Percentiles rank a stretch among this genome's conserved stretches.
These are phyloP conservation scores for Rubroboletus satanas DNA, from an alignment of 768 basidiomycete species.

Conservation along the genomic window DNA sequence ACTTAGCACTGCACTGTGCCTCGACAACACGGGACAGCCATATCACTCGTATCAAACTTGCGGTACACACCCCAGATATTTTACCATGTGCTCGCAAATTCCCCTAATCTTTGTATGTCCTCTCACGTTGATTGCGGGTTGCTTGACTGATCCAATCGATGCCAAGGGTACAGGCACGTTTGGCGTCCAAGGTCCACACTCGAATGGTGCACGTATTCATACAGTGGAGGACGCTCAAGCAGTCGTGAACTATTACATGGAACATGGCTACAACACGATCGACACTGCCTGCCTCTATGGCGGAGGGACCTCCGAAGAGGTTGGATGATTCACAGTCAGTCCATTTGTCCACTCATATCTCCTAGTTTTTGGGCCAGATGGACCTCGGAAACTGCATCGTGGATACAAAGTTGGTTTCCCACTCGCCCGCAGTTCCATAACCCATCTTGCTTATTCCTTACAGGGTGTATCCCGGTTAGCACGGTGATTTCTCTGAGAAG, in stretches of 20 bases:
- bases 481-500: constrained; percentile 5
- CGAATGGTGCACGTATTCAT: constrained; percentile 21
- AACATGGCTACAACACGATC: constrained; percentile 17
- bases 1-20: background rate
- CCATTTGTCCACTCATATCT: background rate
- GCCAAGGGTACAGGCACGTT: constrained; percentile 21
- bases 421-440: background rate
- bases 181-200: constrained; percentile 15
- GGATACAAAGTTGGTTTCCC: constrained; percentile 16
- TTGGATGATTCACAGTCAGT: background rate
- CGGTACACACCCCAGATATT: background rate
- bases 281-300: constrained; percentile 24
- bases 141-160: background rate
- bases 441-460: background rate
- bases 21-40: background rate
- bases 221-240: constrained; percentile 13
- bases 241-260: constrained; percentile 10
- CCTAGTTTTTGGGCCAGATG: constrained; percentile 16
- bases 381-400: constrained; percentile 10
- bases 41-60: background rate
- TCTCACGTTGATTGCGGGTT: background rate
- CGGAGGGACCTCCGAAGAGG: constrained; percentile 23
- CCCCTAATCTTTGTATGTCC: constrained; percentile 12
- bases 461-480: constrained; percentile 8
- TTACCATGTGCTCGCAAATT: constrained; percentile 5